These are phyloP conservation scores for Lepidium sativum DNA, from an alignment of 345 rosid genomes.

Conservation along the genomic window DNA sequence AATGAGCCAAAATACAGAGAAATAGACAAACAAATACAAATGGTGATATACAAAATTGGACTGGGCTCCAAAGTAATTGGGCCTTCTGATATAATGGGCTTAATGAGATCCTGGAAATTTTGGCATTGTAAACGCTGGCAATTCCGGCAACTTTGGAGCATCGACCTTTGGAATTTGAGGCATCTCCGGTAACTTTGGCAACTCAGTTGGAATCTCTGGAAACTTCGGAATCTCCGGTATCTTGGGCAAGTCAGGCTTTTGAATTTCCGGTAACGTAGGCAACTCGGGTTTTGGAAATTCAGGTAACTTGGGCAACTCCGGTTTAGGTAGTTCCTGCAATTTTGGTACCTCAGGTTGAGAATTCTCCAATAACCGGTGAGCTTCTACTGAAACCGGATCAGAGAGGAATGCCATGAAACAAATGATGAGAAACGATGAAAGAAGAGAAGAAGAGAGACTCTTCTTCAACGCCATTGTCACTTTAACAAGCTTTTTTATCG, in stretches of 20 bases:
- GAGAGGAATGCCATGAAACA: background rate
- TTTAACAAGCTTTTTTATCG: background rate
- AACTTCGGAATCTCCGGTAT: slow-evolving; percentile 2
- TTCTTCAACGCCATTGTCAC: background rate
- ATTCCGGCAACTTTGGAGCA: too few relatives aligned
- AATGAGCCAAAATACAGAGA: background rate
- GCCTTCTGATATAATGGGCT: background rate
- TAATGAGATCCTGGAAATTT: background rate
- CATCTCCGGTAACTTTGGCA: background rate
- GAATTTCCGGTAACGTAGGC: background rate
- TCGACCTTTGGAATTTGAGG: too few relatives aligned
- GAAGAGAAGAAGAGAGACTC: background rate
- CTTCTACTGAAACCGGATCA: background rate
- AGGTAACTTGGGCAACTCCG: background rate
- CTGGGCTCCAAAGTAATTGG: background rate
- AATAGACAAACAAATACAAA: background rate
- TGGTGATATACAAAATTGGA: background rate
- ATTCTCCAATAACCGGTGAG: slow-evolving; percentile 5
- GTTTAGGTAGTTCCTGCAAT: background rate
- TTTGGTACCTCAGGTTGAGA: slow-evolving; percentile 1
- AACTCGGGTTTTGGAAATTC: background rate
- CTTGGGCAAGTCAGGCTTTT: slow-evolving; percentile 8
- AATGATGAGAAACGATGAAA: slow-evolving; percentile 1
- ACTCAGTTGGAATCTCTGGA: background rate
- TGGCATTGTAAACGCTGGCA: background rate